Base-by-base conservation (phyloP, 805 yeast genomes). In the Sugiyamaella marilandica region DNA sequence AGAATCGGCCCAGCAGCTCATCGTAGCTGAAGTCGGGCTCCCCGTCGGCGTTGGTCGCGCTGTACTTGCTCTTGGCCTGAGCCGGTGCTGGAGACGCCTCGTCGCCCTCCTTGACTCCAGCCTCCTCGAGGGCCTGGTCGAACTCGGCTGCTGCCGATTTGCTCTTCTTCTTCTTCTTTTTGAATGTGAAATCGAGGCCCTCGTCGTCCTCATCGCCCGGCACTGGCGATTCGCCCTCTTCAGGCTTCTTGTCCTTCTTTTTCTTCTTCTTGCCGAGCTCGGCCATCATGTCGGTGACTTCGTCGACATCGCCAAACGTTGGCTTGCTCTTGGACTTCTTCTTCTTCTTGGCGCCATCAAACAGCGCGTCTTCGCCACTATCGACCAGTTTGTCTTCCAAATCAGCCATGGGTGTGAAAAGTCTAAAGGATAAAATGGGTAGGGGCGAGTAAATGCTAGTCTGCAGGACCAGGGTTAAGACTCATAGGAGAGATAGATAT, bases 41-140 rank as follows among this genome's bases (percentile, higher is more conserved):
- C 11, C 65, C 66, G 37, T 53, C 58, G 16, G 56, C 59, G 47
- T 60, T 62, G 33, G 55, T 55, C 48, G 73, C 57, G 68, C 78
- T 10, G 67, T 62, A 43, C 68, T 63, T 41, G 41, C 61, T 59
- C 52, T 69, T 69, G 16, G 72, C 65, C 19, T 66, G 60, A 5
- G 52, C 56, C 37, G 49, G 51, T 33, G 50, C 55, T 3, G 53
- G 53, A 2, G 53, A 54, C 31, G 45, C 59, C 32, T 49, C 50
- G 11, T 34, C 54, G 49, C 45, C 69, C 76, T 32, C 80, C 85
- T 54, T 82, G 80, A 47, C 90, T 78, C 65, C 98, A 13, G 97
- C 97, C 67, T 86, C 77, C 67, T 88, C 95, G 63, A 92, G 77
- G 65, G 87, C 87, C 66, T 85, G 84, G 62, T 92, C 98, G 65